Percentiles rank a stretch among this genome's conserved stretches.
Conservation (phyloP, 202 grass and related monocot species). For the Miscanthus sacchariflorus region DNA sequence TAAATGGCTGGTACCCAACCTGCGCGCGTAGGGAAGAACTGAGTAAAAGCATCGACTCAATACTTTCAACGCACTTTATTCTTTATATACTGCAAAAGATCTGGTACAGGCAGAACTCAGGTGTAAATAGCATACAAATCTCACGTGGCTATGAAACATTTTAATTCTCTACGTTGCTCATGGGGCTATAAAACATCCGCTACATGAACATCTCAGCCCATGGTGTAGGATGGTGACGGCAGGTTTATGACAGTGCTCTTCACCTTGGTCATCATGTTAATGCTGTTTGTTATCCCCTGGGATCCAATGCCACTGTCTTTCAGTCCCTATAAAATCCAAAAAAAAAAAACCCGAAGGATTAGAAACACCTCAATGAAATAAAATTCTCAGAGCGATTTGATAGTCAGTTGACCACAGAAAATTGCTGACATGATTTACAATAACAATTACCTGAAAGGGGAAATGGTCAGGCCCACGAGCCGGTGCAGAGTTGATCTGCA, state of each 20-base stretch:
- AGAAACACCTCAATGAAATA: neutral
- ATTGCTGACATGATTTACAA: neutral
- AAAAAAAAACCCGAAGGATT: slow-evolving; percentile 6
- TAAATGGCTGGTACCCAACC: no score
- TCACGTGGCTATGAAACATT: slow-evolving; percentile 42
- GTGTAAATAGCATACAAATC: slow-evolving; percentile 28
- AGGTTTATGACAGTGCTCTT: slow-evolving; percentile 98
- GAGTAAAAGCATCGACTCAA: neutral
- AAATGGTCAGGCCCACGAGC: slow-evolving; percentile 98
- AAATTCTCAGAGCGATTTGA: neutral
- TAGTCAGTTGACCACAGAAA: neutral
- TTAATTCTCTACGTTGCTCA: slow-evolving; percentile 51
- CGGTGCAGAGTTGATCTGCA: slow-evolving; percentile 97
- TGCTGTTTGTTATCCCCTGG: slow-evolving; percentile 97
- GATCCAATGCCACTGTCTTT: slow-evolving; percentile 99
- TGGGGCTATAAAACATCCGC: slow-evolving; percentile 21
- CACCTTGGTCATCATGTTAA: slow-evolving; percentile 99
- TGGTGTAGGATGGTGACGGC: slow-evolving; percentile 86
- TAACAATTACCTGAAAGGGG: slow-evolving; percentile 79
- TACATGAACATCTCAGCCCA: slow-evolving; percentile 65
- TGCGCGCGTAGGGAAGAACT: no score
- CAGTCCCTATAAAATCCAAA: slow-evolving; percentile 73
- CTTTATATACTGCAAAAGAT: slow-evolving; percentile 38
- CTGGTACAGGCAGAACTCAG: slow-evolving; percentile 30
- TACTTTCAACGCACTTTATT: no score